Evolutionary conservation across 345 rosid species (phyloP).

Genomic region (Moricandia moricandioides): DNA sequence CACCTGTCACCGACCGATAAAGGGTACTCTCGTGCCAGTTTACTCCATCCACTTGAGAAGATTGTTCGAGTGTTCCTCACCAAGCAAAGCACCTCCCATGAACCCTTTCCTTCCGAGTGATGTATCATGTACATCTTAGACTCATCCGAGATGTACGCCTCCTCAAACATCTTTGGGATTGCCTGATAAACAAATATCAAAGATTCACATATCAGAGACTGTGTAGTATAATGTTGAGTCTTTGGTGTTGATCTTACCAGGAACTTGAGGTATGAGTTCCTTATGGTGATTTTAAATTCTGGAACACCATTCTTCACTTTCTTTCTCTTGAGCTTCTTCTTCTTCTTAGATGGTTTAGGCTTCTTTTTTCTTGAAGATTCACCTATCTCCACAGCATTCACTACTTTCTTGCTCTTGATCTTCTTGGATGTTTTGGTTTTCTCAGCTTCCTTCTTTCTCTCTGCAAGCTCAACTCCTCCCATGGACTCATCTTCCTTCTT

Average conservation of each 20-base stretch:
- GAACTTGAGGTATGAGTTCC: slow-evolving; percentile 18
- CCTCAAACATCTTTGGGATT: slow-evolving; percentile 21
- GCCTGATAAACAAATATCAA: slow-evolving; percentile 1
- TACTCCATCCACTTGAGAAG: slow-evolving; percentile 25
- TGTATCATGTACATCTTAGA: not conserved
- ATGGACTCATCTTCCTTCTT: slow-evolving; percentile 24
- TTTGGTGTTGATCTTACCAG: slow-evolving; percentile 12
- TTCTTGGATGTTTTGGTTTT: not conserved
- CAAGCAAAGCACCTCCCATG: slow-evolving; percentile 22
- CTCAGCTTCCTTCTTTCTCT: not conserved
- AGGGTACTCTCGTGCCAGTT: slow-evolving; percentile 21
- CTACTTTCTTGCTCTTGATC: slow-evolving; percentile 5
- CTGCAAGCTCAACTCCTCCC: not conserved
- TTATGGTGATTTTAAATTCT: slow-evolving; percentile 18
- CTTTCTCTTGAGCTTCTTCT: slow-evolving; percentile 2
- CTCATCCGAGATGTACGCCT: not conserved
- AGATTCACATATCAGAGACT: not conserved
- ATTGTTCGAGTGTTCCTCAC: slow-evolving; percentile 6
- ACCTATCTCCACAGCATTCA: not conserved
- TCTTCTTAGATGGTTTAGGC: not conserved
- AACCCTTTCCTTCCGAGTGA: not conserved
- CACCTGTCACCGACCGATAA: not conserved
- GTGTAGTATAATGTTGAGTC: not conserved
- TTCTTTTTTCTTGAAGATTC: not conserved
- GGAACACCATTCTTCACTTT: not conserved